Percentiles rank a stretch among this genome's conserved stretches.
Conservation (phyloP, 2,329 filamentous ascomycete genomes). For the Stagonosporopsis tanaceti region DNA sequence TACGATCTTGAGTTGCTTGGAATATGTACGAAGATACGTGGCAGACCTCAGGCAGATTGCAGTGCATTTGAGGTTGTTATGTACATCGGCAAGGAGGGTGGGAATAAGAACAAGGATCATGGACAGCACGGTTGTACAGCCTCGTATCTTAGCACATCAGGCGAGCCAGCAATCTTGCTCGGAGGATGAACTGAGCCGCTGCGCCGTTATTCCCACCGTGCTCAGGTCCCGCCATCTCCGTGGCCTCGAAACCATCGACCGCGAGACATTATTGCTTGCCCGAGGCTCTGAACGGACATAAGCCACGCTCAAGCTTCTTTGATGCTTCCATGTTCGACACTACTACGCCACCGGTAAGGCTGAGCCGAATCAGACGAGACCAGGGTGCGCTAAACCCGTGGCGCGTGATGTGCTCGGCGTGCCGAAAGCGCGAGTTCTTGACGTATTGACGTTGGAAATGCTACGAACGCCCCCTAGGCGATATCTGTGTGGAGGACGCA, state of each 20-base stretch:
- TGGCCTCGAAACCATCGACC: slow-evolving; percentile 2
- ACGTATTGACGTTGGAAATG: slow-evolving; percentile 11
- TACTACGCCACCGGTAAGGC: slow-evolving; percentile 22
- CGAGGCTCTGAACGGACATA: slow-evolving; percentile 5
- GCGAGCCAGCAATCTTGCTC: slow-evolving; percentile 4
- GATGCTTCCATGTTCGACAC: slow-evolving; percentile 16
- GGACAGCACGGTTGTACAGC: slow-evolving; percentile 11
- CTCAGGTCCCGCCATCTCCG: slow-evolving; percentile 9
- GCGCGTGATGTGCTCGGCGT: slow-evolving; percentile 15
- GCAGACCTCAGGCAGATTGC: slow-evolving; percentile 8
- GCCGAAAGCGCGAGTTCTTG: slow-evolving; percentile 18
- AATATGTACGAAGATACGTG: slow-evolving; percentile 1
- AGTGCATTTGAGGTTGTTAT: not conserved
- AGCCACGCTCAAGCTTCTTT: slow-evolving; percentile 15
- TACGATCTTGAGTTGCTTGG: slow-evolving; percentile 3
- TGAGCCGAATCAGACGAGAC: slow-evolving; percentile 7
- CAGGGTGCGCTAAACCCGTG: slow-evolving; percentile 2
- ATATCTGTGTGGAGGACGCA: slow-evolving; percentile 8
- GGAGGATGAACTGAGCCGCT: not conserved
- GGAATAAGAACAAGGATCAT: slow-evolving; percentile 9
- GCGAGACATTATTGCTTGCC: slow-evolving; percentile 5
- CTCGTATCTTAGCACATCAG: slow-evolving; percentile 11
- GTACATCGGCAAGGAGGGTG: not conserved
- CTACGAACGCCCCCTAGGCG: slow-evolving; percentile 4
- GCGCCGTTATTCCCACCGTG: slow-evolving; percentile 8